These are phyloP conservation scores for Aspergillus piperis DNA, from an alignment of 2,329 filamentous ascomycete species.

Conservation along the genomic window DNA sequence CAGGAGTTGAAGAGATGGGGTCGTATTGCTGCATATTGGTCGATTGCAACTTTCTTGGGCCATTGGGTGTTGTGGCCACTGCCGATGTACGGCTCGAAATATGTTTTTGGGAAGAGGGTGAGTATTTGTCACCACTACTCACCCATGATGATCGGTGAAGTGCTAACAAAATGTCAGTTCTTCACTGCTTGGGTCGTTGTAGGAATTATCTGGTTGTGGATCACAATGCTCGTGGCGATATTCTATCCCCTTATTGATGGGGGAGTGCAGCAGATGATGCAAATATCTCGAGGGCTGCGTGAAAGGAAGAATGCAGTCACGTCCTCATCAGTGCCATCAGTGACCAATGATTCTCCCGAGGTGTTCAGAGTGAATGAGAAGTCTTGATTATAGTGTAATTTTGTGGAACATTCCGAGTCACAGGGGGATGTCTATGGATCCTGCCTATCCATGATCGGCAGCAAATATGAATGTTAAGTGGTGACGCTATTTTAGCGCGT, in stretches of 20 bases:
- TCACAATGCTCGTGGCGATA: constrained; percentile 51
- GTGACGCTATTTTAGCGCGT: too few species aligned
- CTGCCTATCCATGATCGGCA: too few species aligned
- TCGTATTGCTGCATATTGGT: constrained; percentile 50
- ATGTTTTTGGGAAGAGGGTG: constrained; percentile 50
- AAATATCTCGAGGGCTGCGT: constrained; percentile 21
- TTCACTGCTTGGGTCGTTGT: constrained; percentile 55
- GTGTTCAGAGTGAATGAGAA: too few species aligned
- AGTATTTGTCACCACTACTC: constrained; percentile 3
- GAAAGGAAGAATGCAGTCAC: not conserved
- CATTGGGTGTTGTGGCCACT: constrained; percentile 59
- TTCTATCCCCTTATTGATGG: constrained; percentile 56
- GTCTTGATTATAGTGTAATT: too few species aligned
- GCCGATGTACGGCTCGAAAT: constrained; percentile 56
- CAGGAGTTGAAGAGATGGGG: constrained; percentile 51
- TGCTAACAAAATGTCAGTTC: constrained; percentile 35
- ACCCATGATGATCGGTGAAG: not conserved
- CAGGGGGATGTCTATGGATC: too few species aligned
- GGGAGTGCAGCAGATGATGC: constrained; percentile 32
- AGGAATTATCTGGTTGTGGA: constrained; percentile 57
- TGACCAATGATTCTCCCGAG: too few species aligned
- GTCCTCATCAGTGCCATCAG: too few species aligned
- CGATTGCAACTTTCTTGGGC: constrained; percentile 53
- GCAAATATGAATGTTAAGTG: too few species aligned
- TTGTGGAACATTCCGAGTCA: too few species aligned